Evolutionary conservation across 345 rosid genomes (phyloP).

Genomic region (Brassica cretica): DNA sequence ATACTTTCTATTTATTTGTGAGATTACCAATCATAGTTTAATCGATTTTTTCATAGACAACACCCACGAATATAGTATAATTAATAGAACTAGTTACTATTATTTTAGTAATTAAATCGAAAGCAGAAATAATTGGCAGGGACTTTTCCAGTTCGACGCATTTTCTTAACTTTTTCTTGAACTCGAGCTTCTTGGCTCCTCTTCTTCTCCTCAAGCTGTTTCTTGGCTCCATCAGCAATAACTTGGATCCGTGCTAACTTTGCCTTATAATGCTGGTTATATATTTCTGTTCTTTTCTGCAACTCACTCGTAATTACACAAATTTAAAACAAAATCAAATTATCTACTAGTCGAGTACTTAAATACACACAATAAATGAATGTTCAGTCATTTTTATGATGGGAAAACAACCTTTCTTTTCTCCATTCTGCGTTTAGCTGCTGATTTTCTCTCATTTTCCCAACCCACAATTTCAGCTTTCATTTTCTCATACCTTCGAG

Average conservation of each 20-base stretch:
- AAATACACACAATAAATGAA: not conserved
- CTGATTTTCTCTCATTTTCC: slow-evolving; percentile 70
- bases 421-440: slow-evolving; percentile 56
- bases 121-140: slow-evolving; percentile 57
- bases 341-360: not conserved
- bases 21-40: too few relatives aligned
- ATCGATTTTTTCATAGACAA: too few relatives aligned
- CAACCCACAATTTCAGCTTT: slow-evolving; percentile 57
- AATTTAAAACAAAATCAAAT: not conserved
- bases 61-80: not conserved
- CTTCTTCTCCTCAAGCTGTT: slow-evolving; percentile 61
- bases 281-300: slow-evolving; percentile 53
- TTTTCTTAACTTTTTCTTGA: slow-evolving; percentile 52
- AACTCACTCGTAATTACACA: slow-evolving; percentile 53
- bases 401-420: slow-evolving; percentile 50
- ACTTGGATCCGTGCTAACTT: slow-evolving; percentile 59
- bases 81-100: not conserved
- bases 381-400: not conserved
- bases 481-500: slow-evolving; percentile 63
- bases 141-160: slow-evolving; percentile 44
- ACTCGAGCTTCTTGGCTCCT: slow-evolving; percentile 52
- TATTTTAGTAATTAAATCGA: slow-evolving; percentile 31
- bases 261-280: slow-evolving; percentile 50
- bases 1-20: too few relatives aligned
- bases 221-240: slow-evolving; percentile 56